Conservation (phyloP, 345 rosid species). For the Gossypium anomalum region DNA sequence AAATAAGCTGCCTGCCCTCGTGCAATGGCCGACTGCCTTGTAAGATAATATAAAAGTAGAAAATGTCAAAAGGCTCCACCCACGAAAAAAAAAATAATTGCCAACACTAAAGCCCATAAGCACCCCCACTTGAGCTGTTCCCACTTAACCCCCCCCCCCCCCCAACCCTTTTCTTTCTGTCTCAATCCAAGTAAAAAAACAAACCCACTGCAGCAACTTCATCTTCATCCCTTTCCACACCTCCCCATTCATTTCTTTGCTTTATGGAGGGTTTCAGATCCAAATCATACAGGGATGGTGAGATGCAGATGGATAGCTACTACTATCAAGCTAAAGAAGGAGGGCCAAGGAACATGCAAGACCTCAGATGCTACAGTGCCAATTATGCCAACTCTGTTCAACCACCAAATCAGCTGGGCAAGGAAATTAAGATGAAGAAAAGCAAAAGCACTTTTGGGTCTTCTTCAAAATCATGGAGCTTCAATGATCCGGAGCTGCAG, state of each 20-base stretch:
- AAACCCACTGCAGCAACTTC: background rate
- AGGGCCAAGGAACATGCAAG: constrained; percentile 56
- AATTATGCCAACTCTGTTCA: constrained; percentile 25
- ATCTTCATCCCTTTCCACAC: background rate
- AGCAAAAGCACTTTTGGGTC: constrained; percentile 39
- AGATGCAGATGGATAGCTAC: constrained; percentile 30
- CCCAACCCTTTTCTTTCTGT: no score
- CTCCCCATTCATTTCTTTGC: background rate
- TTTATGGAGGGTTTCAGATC: constrained; percentile 57
- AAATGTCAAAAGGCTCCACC: background rate
- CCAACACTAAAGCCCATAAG: background rate
- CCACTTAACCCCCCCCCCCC: background rate
- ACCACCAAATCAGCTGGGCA: constrained; percentile 32
- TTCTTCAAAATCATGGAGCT: constrained; percentile 58
- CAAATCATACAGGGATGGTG: constrained; percentile 46
- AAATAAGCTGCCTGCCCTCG: background rate
- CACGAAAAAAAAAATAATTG: background rate
- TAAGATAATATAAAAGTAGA: background rate
- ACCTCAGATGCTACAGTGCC: constrained; percentile 55
- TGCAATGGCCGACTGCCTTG: background rate
- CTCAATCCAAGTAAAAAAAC: no score
- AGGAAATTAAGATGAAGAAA: constrained; percentile 50
- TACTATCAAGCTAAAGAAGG: constrained; percentile 21
- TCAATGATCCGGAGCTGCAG: constrained; percentile 73
- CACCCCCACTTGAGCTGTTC: background rate